These are phyloP conservation scores for Tremella fuciformis DNA, from an alignment of 768 basidiomycete species.

Conservation along the genomic window DNA sequence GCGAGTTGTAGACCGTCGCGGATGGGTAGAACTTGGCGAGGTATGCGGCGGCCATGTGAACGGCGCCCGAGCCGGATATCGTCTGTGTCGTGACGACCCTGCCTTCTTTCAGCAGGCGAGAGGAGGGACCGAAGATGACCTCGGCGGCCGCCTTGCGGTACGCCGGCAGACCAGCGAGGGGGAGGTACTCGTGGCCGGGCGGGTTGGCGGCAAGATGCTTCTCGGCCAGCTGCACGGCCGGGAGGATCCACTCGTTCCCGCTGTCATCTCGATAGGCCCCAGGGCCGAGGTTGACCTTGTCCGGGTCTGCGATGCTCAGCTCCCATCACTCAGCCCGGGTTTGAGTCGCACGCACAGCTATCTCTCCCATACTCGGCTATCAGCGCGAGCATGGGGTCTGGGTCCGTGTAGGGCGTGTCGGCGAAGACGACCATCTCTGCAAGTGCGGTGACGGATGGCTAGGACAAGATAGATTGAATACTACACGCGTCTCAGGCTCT, in stretches of 20 bases:
- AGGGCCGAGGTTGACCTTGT: conserved; percentile 54
- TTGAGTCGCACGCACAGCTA: too few relatives aligned
- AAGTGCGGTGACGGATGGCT: too few relatives aligned
- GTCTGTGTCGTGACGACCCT: conserved; percentile 78
- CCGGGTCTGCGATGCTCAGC: conserved; percentile 7
- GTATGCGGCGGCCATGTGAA: conserved; percentile 90
- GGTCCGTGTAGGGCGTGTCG: too few relatives aligned
- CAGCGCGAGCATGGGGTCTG: too few relatives aligned
- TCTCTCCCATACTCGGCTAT: too few relatives aligned
- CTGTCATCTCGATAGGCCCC: conserved; percentile 89
- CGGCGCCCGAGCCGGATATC: conserved; percentile 96
- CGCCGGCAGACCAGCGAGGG: conserved; percentile 68
- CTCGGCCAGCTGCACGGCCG: conserved; percentile 87
- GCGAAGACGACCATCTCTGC: too few relatives aligned
- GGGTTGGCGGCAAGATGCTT: conserved; percentile 31
- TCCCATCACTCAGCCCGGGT: too few relatives aligned
- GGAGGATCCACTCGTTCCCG: conserved; percentile 88
- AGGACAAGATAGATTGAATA: too few relatives aligned
- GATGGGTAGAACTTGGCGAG: conserved; percentile 76
- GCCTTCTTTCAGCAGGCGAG: conserved; percentile 66
- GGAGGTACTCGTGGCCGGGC: conserved; percentile 65
- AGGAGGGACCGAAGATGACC: conserved; percentile 72
- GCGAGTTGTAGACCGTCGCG: conserved; percentile 71
- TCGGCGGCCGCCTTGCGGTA: conserved; percentile 78
- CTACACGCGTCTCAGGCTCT: too few relatives aligned